A percentile compares a stretch with the other conserved stretches of the same genome.
Conservation (phyloP, 2,329 filamentous ascomycete species). For the Escovopsis sp. region DNA sequence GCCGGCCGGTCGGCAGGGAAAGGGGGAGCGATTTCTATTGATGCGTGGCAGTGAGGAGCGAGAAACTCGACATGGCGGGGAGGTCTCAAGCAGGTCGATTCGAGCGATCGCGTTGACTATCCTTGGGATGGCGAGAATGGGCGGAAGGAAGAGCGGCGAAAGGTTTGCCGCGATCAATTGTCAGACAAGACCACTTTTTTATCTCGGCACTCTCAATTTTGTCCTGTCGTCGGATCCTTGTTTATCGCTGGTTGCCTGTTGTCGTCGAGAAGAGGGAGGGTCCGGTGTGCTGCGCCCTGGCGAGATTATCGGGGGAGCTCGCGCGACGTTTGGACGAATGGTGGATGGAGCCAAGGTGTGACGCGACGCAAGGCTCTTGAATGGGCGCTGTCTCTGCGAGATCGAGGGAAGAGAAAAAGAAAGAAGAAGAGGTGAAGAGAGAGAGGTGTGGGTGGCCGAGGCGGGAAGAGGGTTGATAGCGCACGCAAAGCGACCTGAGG, state of each 20-base stretch:
- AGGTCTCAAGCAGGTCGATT: constrained; percentile 1
- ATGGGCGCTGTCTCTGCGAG: not conserved
- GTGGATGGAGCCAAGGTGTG: not conserved
- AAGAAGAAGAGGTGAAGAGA: constrained; percentile 2
- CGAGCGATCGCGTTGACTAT: constrained; percentile 1
- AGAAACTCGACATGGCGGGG: constrained; percentile 17
- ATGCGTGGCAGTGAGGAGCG: constrained; percentile 10
- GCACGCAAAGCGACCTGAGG: no score
- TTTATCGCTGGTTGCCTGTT: no score
- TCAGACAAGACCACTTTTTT: no score
- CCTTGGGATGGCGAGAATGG: not conserved
- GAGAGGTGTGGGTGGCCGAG: no score
- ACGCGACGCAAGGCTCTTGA: constrained; percentile 5
- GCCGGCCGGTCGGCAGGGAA: constrained; percentile 14
- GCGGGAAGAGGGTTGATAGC: no score
- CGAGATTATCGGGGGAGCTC: no score
- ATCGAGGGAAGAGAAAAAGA: not conserved
- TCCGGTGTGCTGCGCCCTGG: no score
- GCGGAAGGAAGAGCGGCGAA: not conserved
- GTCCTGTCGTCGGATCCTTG: no score
- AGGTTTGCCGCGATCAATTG: no score
- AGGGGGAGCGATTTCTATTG: constrained; percentile 19
- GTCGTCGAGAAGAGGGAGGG: no score
- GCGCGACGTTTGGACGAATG: no score
- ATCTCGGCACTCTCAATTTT: no score